Evolutionary conservation across 169 alveolate species (phyloP).

Genomic region (Perkinsus olseni): DNA sequence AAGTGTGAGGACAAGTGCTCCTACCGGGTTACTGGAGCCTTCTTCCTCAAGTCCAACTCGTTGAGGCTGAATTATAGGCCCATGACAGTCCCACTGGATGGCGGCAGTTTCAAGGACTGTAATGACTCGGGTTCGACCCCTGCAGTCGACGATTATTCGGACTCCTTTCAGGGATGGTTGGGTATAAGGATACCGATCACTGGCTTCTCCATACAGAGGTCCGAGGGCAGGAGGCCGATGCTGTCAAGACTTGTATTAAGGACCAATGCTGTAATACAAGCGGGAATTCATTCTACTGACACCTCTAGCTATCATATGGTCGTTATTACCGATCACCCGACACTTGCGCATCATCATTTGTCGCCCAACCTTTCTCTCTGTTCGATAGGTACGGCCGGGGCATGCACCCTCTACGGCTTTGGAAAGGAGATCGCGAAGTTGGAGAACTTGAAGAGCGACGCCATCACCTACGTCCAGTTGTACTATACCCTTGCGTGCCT

Average conservation of each 20-base stretch:
- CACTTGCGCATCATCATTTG: no score
- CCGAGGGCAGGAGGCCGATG: neutral
- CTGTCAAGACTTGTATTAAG: neutral
- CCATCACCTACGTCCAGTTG: neutral
- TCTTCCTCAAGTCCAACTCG: neutral
- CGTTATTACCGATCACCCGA: no score
- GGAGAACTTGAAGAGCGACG: neutral
- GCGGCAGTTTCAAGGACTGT: neutral
- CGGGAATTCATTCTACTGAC: neutral
- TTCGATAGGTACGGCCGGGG: neutral
- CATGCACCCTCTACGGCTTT: neutral
- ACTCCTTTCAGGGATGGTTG: neutral
- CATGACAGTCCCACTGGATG: neutral
- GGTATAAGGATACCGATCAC: neutral
- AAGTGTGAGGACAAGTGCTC: neutral
- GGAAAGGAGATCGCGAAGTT: neutral
- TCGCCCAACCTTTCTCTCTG: no score
- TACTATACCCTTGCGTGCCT: neutral
- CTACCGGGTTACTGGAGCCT: neutral
- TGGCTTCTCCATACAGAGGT: neutral
- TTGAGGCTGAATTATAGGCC: neutral
- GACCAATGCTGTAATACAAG: neutral
- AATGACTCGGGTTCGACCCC: neutral
- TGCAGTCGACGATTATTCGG: neutral
- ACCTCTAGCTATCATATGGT: no score